phyloP scores from a whole-genome alignment of 2,329 filamentous ascomycete species.

The Trichoderma pleuroti region DNA sequence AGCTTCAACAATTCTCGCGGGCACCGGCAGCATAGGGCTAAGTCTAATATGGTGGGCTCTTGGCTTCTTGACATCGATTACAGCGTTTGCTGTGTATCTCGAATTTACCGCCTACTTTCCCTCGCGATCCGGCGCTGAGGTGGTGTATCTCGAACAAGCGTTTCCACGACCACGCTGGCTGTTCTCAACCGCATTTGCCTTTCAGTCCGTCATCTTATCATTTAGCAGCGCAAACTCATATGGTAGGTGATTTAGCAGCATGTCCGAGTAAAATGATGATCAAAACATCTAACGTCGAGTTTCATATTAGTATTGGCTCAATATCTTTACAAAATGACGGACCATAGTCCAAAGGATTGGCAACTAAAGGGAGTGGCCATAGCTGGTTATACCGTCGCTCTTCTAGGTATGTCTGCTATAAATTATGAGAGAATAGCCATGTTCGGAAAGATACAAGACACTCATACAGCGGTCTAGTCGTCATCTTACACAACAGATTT shows the following conservation, averaged over 20 bases:
- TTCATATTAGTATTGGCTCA: slow-evolving; percentile 49
- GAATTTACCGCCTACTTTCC: slow-evolving; percentile 64
- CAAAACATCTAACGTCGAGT: not conserved
- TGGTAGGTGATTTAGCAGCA: slow-evolving; percentile 26
- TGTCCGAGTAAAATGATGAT: too few species aligned
- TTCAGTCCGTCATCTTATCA: slow-evolving; percentile 60
- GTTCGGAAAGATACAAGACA: not conserved
- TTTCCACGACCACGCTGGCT: slow-evolving; percentile 62
- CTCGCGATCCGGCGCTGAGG: slow-evolving; percentile 62
- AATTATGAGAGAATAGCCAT: not conserved
- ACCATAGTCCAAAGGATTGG: slow-evolving; percentile 53
- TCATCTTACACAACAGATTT: slow-evolving; percentile 53
- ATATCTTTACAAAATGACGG: slow-evolving; percentile 59
- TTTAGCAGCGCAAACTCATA: slow-evolving; percentile 65
- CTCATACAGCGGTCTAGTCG: slow-evolving; percentile 26
- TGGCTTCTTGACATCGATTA: slow-evolving; percentile 55
- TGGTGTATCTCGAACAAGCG: slow-evolving; percentile 66
- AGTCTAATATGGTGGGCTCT: slow-evolving; percentile 62
- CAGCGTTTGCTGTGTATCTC: slow-evolving; percentile 57
- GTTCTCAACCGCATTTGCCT: slow-evolving; percentile 61
- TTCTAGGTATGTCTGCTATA: slow-evolving; percentile 43
- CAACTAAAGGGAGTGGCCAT: slow-evolving; percentile 64
- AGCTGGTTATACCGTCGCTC: slow-evolving; percentile 58
- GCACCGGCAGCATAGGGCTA: slow-evolving; percentile 60
- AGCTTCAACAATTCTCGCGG: slow-evolving; percentile 57